phyloP scores from a whole-genome alignment of 495 filamentous ascomycete genomes.

The Penicillium silybi region DNA sequence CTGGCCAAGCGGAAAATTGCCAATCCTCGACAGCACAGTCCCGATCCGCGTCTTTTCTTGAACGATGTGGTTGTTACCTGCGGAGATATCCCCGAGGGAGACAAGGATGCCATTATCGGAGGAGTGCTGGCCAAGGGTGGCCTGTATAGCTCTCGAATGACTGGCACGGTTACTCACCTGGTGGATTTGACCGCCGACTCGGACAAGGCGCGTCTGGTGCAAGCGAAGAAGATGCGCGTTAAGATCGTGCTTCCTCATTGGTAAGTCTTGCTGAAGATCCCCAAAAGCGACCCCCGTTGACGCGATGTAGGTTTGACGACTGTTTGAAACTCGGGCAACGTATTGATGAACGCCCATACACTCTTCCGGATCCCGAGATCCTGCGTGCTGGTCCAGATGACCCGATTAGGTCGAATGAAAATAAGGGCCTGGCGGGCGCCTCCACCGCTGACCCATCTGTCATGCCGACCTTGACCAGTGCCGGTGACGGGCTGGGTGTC shows the following conservation, averaged over 20 bases:
- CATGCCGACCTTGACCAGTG: constrained; percentile 42
- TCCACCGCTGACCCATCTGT: constrained; percentile 59
- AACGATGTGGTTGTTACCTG: constrained; percentile 73
- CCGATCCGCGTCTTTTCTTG: constrained; percentile 87
- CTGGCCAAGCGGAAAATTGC: constrained; percentile 64
- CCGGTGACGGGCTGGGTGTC: constrained; percentile 40
- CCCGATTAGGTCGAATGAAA: constrained; percentile 50
- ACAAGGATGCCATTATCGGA: constrained; percentile 88
- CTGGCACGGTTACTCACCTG: constrained; percentile 77
- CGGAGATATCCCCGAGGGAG: constrained; percentile 76
- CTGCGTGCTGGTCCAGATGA: constrained; percentile 52
- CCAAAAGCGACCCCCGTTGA: neutral
- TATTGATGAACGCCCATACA: constrained; percentile 85
- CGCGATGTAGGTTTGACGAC: constrained; percentile 78
- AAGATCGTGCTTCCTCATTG: constrained; percentile 96
- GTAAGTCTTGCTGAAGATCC: constrained; percentile 39
- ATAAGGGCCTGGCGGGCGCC: constrained; percentile 67
- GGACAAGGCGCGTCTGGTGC: constrained; percentile 63
- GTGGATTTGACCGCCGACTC: constrained; percentile 76
- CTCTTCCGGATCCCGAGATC: constrained; percentile 81
- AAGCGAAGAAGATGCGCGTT: constrained; percentile 58
- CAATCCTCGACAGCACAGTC: constrained; percentile 78
- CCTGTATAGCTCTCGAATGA: constrained; percentile 64
- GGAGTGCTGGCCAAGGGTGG: constrained; percentile 89
- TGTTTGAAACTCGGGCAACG: constrained; percentile 85